Evolutionary conservation across 352 stramenopile species (phyloP), one percentile per base, ranked within the genome.

Genomic region (Globisporangium rhizosaccharum): DNA sequence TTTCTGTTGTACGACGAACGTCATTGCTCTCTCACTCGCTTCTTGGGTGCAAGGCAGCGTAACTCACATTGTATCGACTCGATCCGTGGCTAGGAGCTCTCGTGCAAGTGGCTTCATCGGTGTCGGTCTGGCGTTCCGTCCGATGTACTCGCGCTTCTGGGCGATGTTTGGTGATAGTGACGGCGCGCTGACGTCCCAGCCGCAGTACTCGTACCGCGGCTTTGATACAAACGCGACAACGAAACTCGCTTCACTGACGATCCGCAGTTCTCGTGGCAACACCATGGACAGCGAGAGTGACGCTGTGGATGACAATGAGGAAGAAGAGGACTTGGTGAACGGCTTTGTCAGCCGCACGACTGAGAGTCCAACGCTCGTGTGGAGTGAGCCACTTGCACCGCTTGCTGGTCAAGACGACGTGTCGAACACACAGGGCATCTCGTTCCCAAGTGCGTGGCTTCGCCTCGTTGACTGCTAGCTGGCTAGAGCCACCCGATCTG

Each of bases 91-190:
- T 49, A 77, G 72, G 18, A 73, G 74, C 26, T 63, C 72, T 1
- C 55, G 67, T 3, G 73, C 75, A 6, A 68, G 66, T 42, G 77
- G 79, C 0, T 90, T 90, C 58, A 71, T 90, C 48, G 77, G 79
- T 12, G 57, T 82, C 23, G 72, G 79, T 1, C 79, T 81, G 49
- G 65, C 68, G 10, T 76, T 72, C 26, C 67, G 68, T 17, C 57
- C 62, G 0, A 39, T 57, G 4, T 52, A 65, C 14, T 81, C 79
- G 9, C 64, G 67, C 25, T 62, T 84, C 30, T 88, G 77, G 76
- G 61, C 65, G 25, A 65, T 69, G 41, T 58, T 79, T 9, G 37
- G 33, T 30, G 50, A 62, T 18, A 47, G 17, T 1, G 28, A 33
- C 9, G 26, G 33, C 11, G 2, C 2, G 0, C 7, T 2, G 7